Conservation (phyloP, 805 yeast species). For the Metschnikowia lachancei region DNA sequence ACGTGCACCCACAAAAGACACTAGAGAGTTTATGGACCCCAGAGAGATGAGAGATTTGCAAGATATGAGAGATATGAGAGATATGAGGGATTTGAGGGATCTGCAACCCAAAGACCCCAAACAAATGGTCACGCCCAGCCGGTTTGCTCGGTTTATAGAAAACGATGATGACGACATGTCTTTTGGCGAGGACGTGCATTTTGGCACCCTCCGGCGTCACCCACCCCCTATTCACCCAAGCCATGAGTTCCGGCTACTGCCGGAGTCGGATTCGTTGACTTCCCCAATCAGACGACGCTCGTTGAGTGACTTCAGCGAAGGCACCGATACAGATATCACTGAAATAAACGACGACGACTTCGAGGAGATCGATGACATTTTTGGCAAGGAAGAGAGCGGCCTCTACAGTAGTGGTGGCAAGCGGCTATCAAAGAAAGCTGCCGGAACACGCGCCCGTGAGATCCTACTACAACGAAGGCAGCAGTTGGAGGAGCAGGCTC, state of each 20-base stretch:
- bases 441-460: slow-evolving; percentile 23
- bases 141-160: slow-evolving; percentile 10
- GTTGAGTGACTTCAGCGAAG: slow-evolving; percentile 39
- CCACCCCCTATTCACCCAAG: not conserved
- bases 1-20: not conserved
- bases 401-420: slow-evolving; percentile 27
- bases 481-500: slow-evolving; percentile 32
- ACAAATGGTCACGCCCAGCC: not conserved
- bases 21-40: too few relatives aligned
- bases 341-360: slow-evolving; percentile 39
- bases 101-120: too few relatives aligned
- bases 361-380: slow-evolving; percentile 38
- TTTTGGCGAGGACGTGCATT: slow-evolving; percentile 14
- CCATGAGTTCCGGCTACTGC: slow-evolving; percentile 10
- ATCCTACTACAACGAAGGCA: slow-evolving; percentile 24
- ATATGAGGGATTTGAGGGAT: too few relatives aligned
- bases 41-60: too few relatives aligned
- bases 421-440: slow-evolving; percentile 10
- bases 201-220: not conserved
- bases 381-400: slow-evolving; percentile 38
- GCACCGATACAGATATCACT: slow-evolving; percentile 39
- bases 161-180: slow-evolving; percentile 9
- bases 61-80: too few relatives aligned
- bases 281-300: slow-evolving; percentile 25
- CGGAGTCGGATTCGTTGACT: slow-evolving; percentile 16